Conservation (phyloP, 1,139 yeast species). For the Blastobotrys indianensis region DNA sequence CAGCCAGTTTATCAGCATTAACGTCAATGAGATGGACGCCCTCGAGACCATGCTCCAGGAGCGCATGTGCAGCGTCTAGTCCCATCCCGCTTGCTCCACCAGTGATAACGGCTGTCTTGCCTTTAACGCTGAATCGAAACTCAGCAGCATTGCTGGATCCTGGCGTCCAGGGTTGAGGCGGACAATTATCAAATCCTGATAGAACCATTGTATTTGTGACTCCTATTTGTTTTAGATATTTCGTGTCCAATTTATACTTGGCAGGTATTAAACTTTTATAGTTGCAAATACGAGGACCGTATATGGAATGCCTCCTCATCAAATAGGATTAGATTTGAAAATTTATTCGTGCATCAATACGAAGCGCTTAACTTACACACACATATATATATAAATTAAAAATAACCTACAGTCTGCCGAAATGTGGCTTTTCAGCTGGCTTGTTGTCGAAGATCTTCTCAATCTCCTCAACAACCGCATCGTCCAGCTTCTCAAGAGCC, state of each 20-base stretch:
- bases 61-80: conserved; percentile 7
- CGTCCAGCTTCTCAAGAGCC: conserved; percentile 29
- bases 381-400: background rate
- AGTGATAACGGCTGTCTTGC: conserved; percentile 10
- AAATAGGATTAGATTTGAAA: too few species aligned
- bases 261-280: too few species aligned
- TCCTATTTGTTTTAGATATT: too few species aligned
- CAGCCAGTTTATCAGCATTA: background rate
- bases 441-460: conserved; percentile 31
- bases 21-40: conserved; percentile 11
- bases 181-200: background rate
- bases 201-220: background rate
- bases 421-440: conserved; percentile 20
- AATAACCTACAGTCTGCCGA: conserved; percentile 16
- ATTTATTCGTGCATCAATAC: background rate
- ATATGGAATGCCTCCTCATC: too few species aligned
- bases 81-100: conserved; percentile 14
- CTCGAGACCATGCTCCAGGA: conserved; percentile 11
- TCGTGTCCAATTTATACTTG: too few species aligned
- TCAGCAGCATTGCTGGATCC: background rate
- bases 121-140: conserved; percentile 6
- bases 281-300: too few species aligned
- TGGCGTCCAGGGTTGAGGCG: background rate
- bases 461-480: conserved; percentile 27
- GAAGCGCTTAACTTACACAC: background rate